Percentiles rank a stretch among this genome's conserved stretches.
Evolutionary conservation across 2,329 filamentous ascomycete genomes (phyloP).

Genomic region (Emericellopsis cladophorae): DNA sequence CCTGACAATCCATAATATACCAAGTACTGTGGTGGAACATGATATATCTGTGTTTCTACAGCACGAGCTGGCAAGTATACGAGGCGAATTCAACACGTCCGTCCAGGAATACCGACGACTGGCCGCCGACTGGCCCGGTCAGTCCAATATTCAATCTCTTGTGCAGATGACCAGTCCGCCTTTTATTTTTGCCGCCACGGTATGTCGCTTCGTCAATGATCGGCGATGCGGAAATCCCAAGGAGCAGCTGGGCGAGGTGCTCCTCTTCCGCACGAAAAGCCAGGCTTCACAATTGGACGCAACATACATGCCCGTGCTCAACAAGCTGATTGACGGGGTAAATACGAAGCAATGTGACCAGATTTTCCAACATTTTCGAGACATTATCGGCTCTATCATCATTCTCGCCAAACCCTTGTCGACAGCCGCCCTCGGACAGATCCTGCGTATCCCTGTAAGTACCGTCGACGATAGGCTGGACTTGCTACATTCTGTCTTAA

Average conservation of each 20-base stretch:
- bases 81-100: slow-evolving; percentile 8
- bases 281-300: neutral
- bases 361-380: neutral
- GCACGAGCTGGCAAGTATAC: slow-evolving; percentile 14
- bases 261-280: slow-evolving; percentile 3
- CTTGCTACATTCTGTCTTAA: slow-evolving; percentile 1
- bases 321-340: neutral
- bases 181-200: slow-evolving; percentile 17
- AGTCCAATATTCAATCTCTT: slow-evolving; percentile 4
- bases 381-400: slow-evolving; percentile 1
- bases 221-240: slow-evolving; percentile 6
- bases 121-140: slow-evolving; percentile 3
- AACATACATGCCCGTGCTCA: slow-evolving; percentile 3
- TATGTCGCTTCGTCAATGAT: slow-evolving; percentile 6
- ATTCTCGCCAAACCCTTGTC: neutral
- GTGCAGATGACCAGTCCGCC: slow-evolving; percentile 14
- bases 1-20: slow-evolving; percentile 19
- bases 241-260: slow-evolving; percentile 5
- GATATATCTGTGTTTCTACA: slow-evolving; percentile 21
- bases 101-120: slow-evolving; percentile 1
- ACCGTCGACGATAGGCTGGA: neutral
- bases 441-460: neutral
- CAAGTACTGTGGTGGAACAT: slow-evolving; percentile 11
- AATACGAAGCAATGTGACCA: neutral
- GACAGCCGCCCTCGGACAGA: neutral